Evolutionary conservation across 352 stramenopile species (phyloP), one percentile per base, ranked within the genome.

Genomic region (Peronospora tabacina): DNA sequence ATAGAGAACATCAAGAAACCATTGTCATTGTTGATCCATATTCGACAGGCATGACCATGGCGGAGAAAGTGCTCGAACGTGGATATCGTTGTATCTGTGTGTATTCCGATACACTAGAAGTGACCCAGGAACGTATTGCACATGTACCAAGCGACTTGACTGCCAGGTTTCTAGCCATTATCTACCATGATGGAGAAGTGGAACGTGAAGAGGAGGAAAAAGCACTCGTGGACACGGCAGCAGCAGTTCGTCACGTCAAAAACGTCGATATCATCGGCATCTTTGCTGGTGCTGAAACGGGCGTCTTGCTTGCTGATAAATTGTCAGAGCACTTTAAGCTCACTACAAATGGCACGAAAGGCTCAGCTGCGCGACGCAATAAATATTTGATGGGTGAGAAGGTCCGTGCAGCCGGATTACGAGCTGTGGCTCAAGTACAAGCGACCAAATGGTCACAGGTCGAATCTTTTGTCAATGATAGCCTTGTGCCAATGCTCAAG

Each of bases 1-100:
- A 68, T 16, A 52, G 51, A 26, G 63, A 70, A 33, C 49, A 46
- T 5, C 51, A 58, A 22, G 52, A 79, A n/a, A 82, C 83, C 7
- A 75, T 97, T 10, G 87, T 97, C n/a, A 70, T 98, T 28, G 85
- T 98, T 8, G 91, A 98, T 58, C 92, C 94, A 5, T 98, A 98
- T 67, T 96, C 87, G 0, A 98, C 94, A 39, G 95, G 93, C 51
- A 93, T 87, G 62, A 82, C 96, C 38, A 63, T 98, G 19, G 92
- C 87, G 0, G 70, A 96, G 49, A 83, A 93, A 51, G 85, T 93
- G 1, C 49, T 85, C 39, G 81, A 74, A 43, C 82, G 86, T 35
- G 94, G 91, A 22, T 97, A 93, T 59, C 76, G 69, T 1, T 81
- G 67, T 59, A 55, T 91, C 52, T 83, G 73, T 52, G 63, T 89